phyloP scores from a whole-genome alignment of 169 alveolate genomes.

The Plasmodium cynomolgi region DNA sequence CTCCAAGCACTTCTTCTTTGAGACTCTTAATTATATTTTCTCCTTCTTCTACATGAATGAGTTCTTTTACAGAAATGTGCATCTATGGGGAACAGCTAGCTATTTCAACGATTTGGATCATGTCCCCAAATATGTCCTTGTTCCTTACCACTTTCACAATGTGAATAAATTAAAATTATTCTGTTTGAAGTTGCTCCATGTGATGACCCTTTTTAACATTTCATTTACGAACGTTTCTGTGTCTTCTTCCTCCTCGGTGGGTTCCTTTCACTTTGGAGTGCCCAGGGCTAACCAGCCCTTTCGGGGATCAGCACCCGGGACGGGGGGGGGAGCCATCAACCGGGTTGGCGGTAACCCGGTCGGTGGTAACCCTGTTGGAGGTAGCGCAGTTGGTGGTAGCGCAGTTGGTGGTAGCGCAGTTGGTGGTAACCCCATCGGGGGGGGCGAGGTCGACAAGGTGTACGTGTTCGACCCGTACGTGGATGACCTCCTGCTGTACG shows the following conservation, averaged over 20 bases:
- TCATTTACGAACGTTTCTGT: conserved; percentile 25
- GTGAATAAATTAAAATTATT: conserved; percentile 16
- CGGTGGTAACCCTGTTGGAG: not conserved
- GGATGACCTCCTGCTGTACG: conserved; percentile 44
- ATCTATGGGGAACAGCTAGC: conserved; percentile 28
- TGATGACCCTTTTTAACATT: conserved; percentile 40
- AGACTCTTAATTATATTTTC: conserved; percentile 34
- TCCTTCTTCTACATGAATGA: conserved; percentile 54
- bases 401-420: too few relatives aligned
- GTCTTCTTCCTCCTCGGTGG: not conserved
- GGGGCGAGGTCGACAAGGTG: not conserved
- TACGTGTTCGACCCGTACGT: conserved; percentile 45
- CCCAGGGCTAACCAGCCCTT: not conserved
- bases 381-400: not conserved
- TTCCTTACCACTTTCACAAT: conserved; percentile 35
- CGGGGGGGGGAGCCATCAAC: not conserved
- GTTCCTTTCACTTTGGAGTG: not conserved
- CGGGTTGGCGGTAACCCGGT: not conserved
- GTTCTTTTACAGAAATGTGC: conserved; percentile 47
- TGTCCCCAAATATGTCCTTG: conserved; percentile 37
- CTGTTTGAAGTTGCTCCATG: conserved; percentile 1
- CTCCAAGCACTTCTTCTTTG: conserved; percentile 40
- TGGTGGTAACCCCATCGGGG: not conserved
- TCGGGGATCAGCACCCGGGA: not conserved
- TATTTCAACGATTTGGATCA: conserved; percentile 32